Percentiles rank a stretch among this genome's conserved stretches.
Evolutionary conservation across 2,329 filamentous ascomycete species (phyloP).

Genomic region (Apiospora pterosperma): DNA sequence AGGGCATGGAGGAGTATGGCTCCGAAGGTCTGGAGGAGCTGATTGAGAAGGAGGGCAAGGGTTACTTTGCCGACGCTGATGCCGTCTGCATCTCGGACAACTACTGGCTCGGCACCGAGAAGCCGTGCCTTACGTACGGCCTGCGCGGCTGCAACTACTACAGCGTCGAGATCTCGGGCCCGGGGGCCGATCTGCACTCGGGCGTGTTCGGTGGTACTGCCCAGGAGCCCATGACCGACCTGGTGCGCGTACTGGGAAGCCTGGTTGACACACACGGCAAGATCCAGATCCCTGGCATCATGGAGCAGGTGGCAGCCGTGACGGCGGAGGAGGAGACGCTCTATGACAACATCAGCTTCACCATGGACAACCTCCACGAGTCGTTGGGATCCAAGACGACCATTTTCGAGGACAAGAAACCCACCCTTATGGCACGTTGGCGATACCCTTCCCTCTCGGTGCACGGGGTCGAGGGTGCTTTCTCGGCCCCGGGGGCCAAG

Average conservation of each 20-base stretch:
- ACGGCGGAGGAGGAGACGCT: conserved; percentile 81
- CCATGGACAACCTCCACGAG: conserved; percentile 92
- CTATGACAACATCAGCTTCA: conserved; percentile 90
- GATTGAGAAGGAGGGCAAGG: conserved; percentile 85
- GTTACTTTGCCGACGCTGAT: conserved; percentile 92
- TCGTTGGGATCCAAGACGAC: conserved; percentile 85
- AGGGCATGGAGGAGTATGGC: conserved; percentile 99
- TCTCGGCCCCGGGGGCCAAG: conserved; percentile 90
- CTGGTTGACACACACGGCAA: conserved; percentile 88
- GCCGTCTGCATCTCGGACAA: conserved; percentile 99
- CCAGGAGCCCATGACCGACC: conserved; percentile 97
- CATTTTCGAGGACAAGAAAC: conserved; percentile 85
- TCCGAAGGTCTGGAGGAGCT: conserved; percentile 95
- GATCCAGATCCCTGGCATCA: conserved; percentile 91
- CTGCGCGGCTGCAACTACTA: conserved; percentile 98
- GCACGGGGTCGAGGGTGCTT: conserved; percentile 93
- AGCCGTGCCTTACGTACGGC: conserved; percentile 96
- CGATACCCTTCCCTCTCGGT: conserved; percentile 89
- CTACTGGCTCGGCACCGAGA: conserved; percentile 99
- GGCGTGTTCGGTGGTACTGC: conserved; percentile 96
- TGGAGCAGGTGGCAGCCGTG: conserved; percentile 86
- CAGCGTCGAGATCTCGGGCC: conserved; percentile 83
- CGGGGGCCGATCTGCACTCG: conserved; percentile 90
- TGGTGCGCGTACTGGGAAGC: conserved; percentile 76
- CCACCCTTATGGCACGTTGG: conserved; percentile 94